Evolutionary conservation across 805 yeast genomes (phyloP).

Genomic region (Candida hungchunana): DNA sequence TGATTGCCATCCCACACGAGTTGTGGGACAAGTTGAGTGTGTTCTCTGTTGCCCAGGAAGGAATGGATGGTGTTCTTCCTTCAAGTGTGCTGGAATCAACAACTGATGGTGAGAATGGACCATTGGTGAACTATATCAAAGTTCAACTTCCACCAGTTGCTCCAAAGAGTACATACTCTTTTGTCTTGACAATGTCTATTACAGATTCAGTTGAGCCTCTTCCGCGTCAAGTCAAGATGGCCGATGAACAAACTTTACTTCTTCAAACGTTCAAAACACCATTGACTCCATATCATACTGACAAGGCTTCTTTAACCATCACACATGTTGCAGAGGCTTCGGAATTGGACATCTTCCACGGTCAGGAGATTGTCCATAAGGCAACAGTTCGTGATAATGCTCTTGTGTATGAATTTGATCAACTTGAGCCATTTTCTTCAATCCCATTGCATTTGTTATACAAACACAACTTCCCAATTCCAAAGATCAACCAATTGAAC

Average conservation of each 20-base stretch:
- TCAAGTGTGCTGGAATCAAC: constrained; percentile 28
- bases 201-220: constrained; percentile 49
- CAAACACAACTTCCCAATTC: constrained; percentile 61
- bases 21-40: constrained; percentile 39
- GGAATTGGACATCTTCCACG: constrained; percentile 33
- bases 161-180: constrained; percentile 49
- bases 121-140: constrained; percentile 37
- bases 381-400: constrained; percentile 38
- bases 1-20: constrained; percentile 51
- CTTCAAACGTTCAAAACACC: constrained; percentile 52
- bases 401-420: constrained; percentile 54
- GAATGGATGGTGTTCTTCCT: constrained; percentile 18
- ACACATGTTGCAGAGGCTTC: constrained; percentile 44
- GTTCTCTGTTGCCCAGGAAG: constrained; percentile 36
- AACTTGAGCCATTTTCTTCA: constrained; percentile 42
- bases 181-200: constrained; percentile 47
- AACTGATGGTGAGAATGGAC: constrained; percentile 23
- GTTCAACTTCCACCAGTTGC: constrained; percentile 57
- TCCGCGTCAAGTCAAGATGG: constrained; percentile 60
- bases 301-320: constrained; percentile 37
- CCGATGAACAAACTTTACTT: constrained; percentile 56
- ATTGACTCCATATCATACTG: constrained; percentile 58
- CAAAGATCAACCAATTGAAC: constrained; percentile 53
- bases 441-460: constrained; percentile 54
- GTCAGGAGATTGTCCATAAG: constrained; percentile 29